Evolutionary conservation across 2,329 filamentous ascomycete species (phyloP), one percentile per base, ranked within the genome.

Genomic region (Alternaria infectoria): DNA sequence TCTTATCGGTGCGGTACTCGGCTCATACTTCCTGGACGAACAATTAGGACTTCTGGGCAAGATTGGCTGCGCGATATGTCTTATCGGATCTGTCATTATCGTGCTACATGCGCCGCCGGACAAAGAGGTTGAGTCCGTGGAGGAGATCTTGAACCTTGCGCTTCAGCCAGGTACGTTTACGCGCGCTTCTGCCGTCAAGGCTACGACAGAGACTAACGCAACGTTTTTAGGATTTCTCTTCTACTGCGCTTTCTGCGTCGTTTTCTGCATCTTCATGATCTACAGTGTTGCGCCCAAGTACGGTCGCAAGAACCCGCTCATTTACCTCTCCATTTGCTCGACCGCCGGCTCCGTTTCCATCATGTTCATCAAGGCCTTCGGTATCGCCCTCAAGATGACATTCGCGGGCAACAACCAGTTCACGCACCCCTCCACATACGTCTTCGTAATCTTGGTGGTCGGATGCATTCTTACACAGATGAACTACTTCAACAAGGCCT

Each of bases 401-500:
- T 88, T 99, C 70, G 89, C 87, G 51, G 96, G 95, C 57, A 91
- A 96, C 81, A 99, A 99, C 81, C 96, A 99, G 81, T 97, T 99
- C 80, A 89, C 88, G 6, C 93, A 97, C 73, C 93, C 96, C 3
- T 97, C 93, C 54, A 99, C 96, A 63, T 99, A 99, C 74, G 94
- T 97, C 67, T 99, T 99, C 80, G 90, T 95, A 81, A 97, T 99
- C 69, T 88, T 98, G 69, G 96, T 94, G 0, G 86, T 87, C 4
- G 93, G 97, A 68, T 99, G 96, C 84, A 98, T 99, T 77, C 81
- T 99, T 70, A 97, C 94, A 9, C 96, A 99, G 85, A 98, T 99
- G 96, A 99, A 99, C 82, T 99, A 99, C 82, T 97, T 99, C 83
- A 99, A 99, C 86, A 99, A 99, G 82, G 96, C 96, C 8, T 84